Base-by-base conservation (phyloP, 768 basidiomycete species). In the Cubamyces lactineus region DNA sequence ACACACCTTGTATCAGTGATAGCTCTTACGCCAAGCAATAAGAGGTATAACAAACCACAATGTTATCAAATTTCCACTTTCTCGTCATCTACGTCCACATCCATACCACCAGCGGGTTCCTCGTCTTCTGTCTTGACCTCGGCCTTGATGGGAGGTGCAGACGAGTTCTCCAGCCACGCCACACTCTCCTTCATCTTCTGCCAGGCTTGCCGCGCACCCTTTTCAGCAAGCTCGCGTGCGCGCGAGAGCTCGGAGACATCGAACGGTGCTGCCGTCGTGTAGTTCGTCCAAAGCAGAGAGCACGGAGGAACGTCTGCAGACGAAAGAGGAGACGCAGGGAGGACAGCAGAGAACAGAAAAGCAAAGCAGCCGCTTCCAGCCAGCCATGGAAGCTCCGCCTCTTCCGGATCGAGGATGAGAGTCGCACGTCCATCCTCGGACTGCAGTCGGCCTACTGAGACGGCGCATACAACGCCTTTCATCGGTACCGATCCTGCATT, bases 381-480 rank as follows among this genome's bases (percentile, higher is more conserved):
- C 0, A 83, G 67, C 0, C 58, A 53, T 0, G 67, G 53, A 1
- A 71, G 69, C 51, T 87, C 81, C 4, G 76, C 75, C 17, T 80
- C 81, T 9, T 70, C 75, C 1, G 86, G 85, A 69, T 87, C 86
- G 2, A 86, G 73, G 15, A 88, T 69, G 2, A 87, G 70, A 1
- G 64, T 69, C 4, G 42, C 19, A 2, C 65, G 58, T 17, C 67
- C 70, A 2, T 55, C 40, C 2, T 57, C 21, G 1, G 62, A 26
- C 28, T 53, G 47, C 6, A 75, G 50, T 15, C 76, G 76, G 0
- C 84, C 85, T 1, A 89, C 78, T 0, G 87, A 76, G 2, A 88
- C 82, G 4, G 91, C 91, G 54, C 86, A 86, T 0, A 89, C 80
- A n/a, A 88, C 83, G 0, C 90, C 89, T 2, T 81, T 77, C 89